These are phyloP conservation scores for Allium cepa DNA, from an alignment of 106 monocot species.

Conservation along the genomic window DNA sequence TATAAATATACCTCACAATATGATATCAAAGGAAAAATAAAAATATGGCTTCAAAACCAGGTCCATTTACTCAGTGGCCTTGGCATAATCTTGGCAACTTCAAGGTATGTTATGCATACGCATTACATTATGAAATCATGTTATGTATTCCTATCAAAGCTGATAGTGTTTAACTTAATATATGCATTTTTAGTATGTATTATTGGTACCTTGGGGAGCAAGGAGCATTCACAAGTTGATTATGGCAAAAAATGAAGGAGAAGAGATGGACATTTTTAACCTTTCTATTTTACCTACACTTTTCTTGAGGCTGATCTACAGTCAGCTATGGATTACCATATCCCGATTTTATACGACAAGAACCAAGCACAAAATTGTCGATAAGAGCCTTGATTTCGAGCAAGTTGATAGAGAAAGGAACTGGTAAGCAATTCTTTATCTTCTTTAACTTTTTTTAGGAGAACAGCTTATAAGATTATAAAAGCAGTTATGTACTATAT, in stretches of 20 bases:
- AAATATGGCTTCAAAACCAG: slow-evolving; percentile 43
- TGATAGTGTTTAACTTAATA: not conserved
- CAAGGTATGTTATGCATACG: slow-evolving; percentile 18
- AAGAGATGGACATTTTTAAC: slow-evolving; percentile 17
- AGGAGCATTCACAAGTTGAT: slow-evolving; percentile 24
- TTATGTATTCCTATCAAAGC: no score
- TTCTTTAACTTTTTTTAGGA: not conserved
- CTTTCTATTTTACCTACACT: slow-evolving; percentile 27
- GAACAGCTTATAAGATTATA: not conserved
- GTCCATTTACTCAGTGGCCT: slow-evolving; percentile 45
- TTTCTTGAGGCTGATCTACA: slow-evolving; percentile 25
- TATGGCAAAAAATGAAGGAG: slow-evolving; percentile 1
- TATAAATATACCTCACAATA: no score
- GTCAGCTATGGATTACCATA: slow-evolving; percentile 42
- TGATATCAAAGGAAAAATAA: not conserved
- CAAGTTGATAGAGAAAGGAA: slow-evolving; percentile 53
- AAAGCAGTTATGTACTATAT: no score
- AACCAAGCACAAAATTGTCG: slow-evolving; percentile 26
- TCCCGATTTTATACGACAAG: slow-evolving; percentile 33
- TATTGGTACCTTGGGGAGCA: slow-evolving; percentile 32
- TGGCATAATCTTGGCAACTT: slow-evolving; percentile 52
- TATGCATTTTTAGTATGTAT: slow-evolving; percentile 14
- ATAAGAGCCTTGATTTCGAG: slow-evolving; percentile 43
- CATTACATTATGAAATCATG: no score
- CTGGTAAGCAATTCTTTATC: slow-evolving; percentile 17